Conservation (phyloP, 345 rosid genomes). For the Heritiera littoralis region DNA sequence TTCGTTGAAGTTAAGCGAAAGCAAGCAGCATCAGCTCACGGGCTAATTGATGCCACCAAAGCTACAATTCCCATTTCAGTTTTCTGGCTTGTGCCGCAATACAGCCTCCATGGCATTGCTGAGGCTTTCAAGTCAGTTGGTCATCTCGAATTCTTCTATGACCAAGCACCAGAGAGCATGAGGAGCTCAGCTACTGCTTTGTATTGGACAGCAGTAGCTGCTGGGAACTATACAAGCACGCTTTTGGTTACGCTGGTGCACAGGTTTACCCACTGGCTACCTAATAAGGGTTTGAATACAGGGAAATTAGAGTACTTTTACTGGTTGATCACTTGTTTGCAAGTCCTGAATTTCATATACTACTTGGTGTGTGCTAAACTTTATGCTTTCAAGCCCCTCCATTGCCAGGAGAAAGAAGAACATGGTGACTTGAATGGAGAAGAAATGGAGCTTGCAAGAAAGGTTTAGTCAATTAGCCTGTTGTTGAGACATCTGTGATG, state of each 20-base stretch:
- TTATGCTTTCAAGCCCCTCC: constrained; percentile 48
- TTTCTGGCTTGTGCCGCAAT: constrained; percentile 56
- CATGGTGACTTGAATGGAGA: not conserved
- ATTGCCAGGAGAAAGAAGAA: not conserved
- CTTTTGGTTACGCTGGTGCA: constrained; percentile 48
- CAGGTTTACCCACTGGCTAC: constrained; percentile 51
- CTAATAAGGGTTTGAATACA: constrained; percentile 42
- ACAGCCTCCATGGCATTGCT: constrained; percentile 48
- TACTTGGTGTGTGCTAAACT: constrained; percentile 42
- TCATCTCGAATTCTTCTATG: constrained; percentile 51
- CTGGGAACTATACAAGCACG: constrained; percentile 47
- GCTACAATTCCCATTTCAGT: constrained; percentile 36
- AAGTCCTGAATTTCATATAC: constrained; percentile 40
- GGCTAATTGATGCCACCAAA: constrained; percentile 28
- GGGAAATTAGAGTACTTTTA: constrained; percentile 56
- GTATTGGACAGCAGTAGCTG: constrained; percentile 44
- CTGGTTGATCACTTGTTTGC: constrained; percentile 47
- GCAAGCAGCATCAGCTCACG: constrained; percentile 33
- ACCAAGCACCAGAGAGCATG: constrained; percentile 61
- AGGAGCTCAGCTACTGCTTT: constrained; percentile 49
- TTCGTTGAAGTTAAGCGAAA: constrained; percentile 48
- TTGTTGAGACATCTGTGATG: not conserved
- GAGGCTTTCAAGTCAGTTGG: constrained; percentile 53
- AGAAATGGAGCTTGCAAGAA: constrained; percentile 34
- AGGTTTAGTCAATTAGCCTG: constrained; percentile 14